Conservation (phyloP, 352 stramenopile species). For the Phytophthora citricola region DNA sequence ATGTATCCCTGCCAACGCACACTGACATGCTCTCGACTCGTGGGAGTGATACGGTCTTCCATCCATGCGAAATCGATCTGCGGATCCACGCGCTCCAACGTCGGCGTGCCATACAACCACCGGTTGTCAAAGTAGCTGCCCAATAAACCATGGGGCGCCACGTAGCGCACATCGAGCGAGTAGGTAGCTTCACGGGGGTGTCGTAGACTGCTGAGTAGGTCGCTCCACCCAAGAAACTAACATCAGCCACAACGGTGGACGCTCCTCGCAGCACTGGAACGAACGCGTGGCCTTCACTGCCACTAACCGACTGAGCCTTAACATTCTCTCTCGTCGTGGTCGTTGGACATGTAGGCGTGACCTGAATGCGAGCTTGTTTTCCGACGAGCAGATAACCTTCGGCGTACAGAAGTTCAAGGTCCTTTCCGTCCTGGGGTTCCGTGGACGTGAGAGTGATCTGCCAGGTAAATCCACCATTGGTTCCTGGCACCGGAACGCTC, state of each 20-base stretch:
- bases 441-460: slow-evolving; percentile 87
- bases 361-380: slow-evolving; percentile 45
- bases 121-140: slow-evolving; percentile 97
- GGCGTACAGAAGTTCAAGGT: slow-evolving; percentile 73
- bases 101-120: slow-evolving; percentile 91
- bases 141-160: slow-evolving; percentile 79
- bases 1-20: slow-evolving; percentile 94
- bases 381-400: slow-evolving; percentile 84
- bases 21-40: slow-evolving; percentile 94
- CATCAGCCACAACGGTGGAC: slow-evolving; percentile 61
- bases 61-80: slow-evolving; percentile 94
- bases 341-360: slow-evolving; percentile 52
- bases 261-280: slow-evolving; percentile 66
- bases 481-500: slow-evolving; percentile 22
- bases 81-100: slow-evolving; percentile 87
- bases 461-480: slow-evolving; percentile 79
- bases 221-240: slow-evolving; percentile 65
- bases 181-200: slow-evolving; percentile 86
- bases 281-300: slow-evolving; percentile 71
- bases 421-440: slow-evolving; percentile 41
- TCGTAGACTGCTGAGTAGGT: slow-evolving; percentile 92
- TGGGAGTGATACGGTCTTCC: slow-evolving; percentile 87
- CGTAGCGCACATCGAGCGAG: slow-evolving; percentile 83
- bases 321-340: slow-evolving; percentile 45
- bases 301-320: slow-evolving; percentile 48